A percentile compares a stretch with the other conserved stretches of the same genome.
Evolutionary conservation across 306 rosid genomes (phyloP).

Genomic region (Amphicarpaea edgeworthii): DNA sequence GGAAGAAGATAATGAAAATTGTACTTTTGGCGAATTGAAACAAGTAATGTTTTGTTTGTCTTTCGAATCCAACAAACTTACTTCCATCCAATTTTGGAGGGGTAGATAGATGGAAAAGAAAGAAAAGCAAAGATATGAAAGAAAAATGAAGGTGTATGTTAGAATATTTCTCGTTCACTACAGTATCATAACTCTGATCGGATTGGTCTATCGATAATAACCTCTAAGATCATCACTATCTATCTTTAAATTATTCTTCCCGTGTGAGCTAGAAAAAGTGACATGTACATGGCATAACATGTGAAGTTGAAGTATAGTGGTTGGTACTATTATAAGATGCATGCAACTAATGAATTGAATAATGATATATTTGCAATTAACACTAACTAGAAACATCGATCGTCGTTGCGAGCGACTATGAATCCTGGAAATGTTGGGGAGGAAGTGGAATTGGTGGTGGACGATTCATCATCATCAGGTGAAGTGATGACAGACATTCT

Average conservation of each 20-base stretch:
- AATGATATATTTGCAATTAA: no score
- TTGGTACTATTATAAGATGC: no score
- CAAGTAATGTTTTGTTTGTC: not conserved
- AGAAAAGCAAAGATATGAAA: not conserved
- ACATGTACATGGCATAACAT: no score
- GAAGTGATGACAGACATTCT: not conserved
- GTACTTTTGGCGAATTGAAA: not conserved
- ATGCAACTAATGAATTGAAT: no score
- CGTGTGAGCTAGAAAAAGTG: conserved; percentile 33
- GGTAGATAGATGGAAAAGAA: not conserved
- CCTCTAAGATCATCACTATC: not conserved
- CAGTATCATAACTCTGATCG: not conserved
- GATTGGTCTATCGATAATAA: no score
- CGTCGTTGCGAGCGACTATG: no score
- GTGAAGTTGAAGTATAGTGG: conserved; percentile 15
- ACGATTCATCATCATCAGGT: not conserved
- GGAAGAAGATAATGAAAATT: not conserved
- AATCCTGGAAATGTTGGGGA: no score
- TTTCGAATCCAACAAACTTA: not conserved
- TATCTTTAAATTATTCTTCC: conserved; percentile 31
- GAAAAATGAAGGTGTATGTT: not conserved
- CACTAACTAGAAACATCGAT: no score
- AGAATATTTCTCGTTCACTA: not conserved
- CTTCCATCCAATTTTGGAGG: not conserved
- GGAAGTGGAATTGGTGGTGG: no score